These are phyloP conservation scores for Grosmannia clavigera DNA, from an alignment of 2,329 filamentous ascomycete species.

Conservation along the genomic window DNA sequence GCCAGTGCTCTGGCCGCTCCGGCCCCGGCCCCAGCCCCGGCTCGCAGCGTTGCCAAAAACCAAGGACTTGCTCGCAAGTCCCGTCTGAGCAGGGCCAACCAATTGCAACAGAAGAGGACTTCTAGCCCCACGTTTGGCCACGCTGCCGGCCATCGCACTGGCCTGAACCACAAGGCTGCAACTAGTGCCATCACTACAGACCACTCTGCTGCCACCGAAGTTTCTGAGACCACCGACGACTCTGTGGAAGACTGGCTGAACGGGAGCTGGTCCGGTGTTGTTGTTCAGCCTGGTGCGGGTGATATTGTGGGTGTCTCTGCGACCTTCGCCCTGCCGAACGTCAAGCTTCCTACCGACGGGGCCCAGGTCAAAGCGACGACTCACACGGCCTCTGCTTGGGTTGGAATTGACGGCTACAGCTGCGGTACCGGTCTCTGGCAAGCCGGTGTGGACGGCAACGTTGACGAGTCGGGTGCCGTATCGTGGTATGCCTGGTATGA, in stretches of 20 bases:
- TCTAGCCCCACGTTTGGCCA: background rate
- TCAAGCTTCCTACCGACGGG: background rate
- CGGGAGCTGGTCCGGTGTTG: background rate
- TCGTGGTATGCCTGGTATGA: conserved; percentile 1
- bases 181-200: background rate
- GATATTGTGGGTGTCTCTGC: background rate
- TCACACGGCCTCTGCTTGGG: background rate
- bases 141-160: background rate
- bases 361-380: background rate
- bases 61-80: background rate
- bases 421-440: background rate
- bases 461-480: background rate
- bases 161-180: background rate
- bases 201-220: no score
- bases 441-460: background rate
- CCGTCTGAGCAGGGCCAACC: background rate
- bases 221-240: background rate
- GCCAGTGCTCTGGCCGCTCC: background rate
- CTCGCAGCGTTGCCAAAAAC: background rate
- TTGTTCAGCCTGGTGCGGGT: background rate
- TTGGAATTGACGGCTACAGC: conserved; percentile 1
- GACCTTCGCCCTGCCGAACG: background rate
- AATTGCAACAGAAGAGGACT: background rate
- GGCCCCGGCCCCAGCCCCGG: background rate
- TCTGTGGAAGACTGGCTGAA: background rate